phyloP scores from a whole-genome alignment of 1,284 basidiomycete genomes.

The Agroathelia rolfsii region DNA sequence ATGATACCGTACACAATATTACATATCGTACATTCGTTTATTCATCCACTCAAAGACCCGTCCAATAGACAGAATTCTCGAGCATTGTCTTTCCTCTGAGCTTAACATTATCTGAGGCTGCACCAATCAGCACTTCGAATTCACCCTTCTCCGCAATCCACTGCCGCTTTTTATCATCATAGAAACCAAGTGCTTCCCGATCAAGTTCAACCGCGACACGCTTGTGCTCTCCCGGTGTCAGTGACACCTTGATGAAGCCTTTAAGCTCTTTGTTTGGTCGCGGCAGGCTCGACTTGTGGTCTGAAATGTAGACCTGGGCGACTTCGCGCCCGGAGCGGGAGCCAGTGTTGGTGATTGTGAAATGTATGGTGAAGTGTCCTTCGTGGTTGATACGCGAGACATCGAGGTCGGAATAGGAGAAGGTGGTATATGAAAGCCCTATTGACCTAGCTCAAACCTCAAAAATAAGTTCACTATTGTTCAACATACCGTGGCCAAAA shows the following conservation, averaged over 20 bases:
- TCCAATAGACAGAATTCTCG: slow-evolving; percentile 28
- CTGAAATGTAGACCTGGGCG: slow-evolving; percentile 35
- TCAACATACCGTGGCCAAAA: slow-evolving; percentile 41
- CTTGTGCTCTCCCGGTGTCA: slow-evolving; percentile 31
- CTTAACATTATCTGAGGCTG: slow-evolving; percentile 26
- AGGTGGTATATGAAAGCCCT: slow-evolving; percentile 43
- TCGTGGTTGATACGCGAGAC: slow-evolving; percentile 19
- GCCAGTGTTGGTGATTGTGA: slow-evolving; percentile 33
- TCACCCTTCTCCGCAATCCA: slow-evolving; percentile 36
- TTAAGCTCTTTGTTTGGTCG: slow-evolving; percentile 33
- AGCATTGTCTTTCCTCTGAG: slow-evolving; percentile 24
- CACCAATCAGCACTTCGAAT: slow-evolving; percentile 31
- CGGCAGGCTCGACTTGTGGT: slow-evolving; percentile 24
- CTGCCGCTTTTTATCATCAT: slow-evolving; percentile 25
- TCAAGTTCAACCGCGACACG: slow-evolving; percentile 26
- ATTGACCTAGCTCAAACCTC: slow-evolving; percentile 14
- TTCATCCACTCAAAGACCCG: slow-evolving; percentile 26
- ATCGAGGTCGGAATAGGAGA: slow-evolving; percentile 29
- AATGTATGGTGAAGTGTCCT: slow-evolving; percentile 27
- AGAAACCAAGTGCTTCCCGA: slow-evolving; percentile 34
- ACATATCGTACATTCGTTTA: too few species aligned
- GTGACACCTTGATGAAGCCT: slow-evolving; percentile 33
- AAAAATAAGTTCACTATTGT: neutral
- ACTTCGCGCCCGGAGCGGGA: slow-evolving; percentile 29
- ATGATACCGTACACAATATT: too few species aligned